phyloP scores from a whole-genome alignment of 164 flowering plant species.

The Dillenia turbinata region DNA sequence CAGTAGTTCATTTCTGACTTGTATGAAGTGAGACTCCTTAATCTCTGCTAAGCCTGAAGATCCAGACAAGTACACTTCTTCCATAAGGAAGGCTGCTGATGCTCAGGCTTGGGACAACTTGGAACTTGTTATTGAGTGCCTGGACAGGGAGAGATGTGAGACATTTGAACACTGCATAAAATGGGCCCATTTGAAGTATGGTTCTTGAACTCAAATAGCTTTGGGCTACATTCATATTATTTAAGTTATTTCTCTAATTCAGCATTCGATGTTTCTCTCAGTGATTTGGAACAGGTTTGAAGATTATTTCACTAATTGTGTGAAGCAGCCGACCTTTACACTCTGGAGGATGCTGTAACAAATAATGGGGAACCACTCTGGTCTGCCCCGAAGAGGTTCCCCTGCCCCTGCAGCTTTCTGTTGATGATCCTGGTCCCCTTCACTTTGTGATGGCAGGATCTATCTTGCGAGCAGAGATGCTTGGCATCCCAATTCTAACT shows the following conservation, averaged over 20 bases:
- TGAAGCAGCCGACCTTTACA: conserved; percentile 77
- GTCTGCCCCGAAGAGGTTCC: conserved; percentile 90
- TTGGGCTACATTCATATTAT: no score
- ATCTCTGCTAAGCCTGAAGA: no score
- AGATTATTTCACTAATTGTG: conserved; percentile 71
- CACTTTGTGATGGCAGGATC: conserved; percentile 68
- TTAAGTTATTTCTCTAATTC: no score
- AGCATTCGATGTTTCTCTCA: neutral
- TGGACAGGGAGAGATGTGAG: conserved; percentile 68
- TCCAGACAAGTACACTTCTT: conserved; percentile 56
- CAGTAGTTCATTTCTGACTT: no score
- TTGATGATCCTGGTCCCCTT: conserved; percentile 49
- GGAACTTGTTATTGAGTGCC: conserved; percentile 80
- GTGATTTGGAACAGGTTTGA: conserved; percentile 52
- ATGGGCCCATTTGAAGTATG: conserved; percentile 83
- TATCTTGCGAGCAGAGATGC: conserved; percentile 69
- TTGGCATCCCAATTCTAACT: conserved; percentile 73
- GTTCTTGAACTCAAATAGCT: neutral
- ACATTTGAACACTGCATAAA: conserved; percentile 74
- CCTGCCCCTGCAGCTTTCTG: conserved; percentile 58
- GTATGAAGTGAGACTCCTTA: no score
- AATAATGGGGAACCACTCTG: conserved; percentile 81
- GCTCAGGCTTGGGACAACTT: conserved; percentile 81
- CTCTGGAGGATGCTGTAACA: conserved; percentile 77
- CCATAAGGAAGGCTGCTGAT: conserved; percentile 73